Evolutionary conservation across 139 green algal species (phyloP), one percentile per base, ranked within the genome.

Genomic region (Auxenochlorella pyrenoidosa): DNA sequence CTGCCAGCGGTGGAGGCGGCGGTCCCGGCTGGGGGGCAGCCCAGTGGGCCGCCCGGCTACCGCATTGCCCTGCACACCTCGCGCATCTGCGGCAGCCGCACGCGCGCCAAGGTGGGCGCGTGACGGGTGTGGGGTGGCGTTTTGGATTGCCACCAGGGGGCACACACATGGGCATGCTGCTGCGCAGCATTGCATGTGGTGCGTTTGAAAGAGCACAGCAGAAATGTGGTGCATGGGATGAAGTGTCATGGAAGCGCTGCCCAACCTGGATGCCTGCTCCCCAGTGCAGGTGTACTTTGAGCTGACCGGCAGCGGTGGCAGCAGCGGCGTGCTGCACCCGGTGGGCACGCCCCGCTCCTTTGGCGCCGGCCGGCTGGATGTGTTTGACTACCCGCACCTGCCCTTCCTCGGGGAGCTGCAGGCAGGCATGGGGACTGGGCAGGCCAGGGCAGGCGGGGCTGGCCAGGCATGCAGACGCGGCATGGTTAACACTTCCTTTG

Each of bases 301-400:
- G 88, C 84, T 97, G 38, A 90, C 95, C n/a, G 94, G 94, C 13
- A 89, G 92, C n/a, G 84, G 92, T 43, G 91, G 90, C 54, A 91
- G 87, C 13, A 94, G 92, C 34, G 93, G 93, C 86, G 79, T 79
- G 66, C 44, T 92, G 44, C 72, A 82, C 79, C 71, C 80, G 24
- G 68, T 72, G 36, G 36, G 54, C 40, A 47, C 60, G 60, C 18
- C 72, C 40, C 40, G 41, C 26, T 51, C 30, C 77, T 96, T 96
- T 71, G 60, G 63, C 5, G 79, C 90, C 10, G 92, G 92, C n/a
- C 66, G 80, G 26, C 65, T 83, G 32, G 91, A 93, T 86, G 86
- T 86, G 36, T 94, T 95, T 83, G 88, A 95, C 47, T 96, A 93
- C 88, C 93, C 94, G 6, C 66, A 87, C 13, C 87, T 95, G 75